Base-by-base conservation (phyloP, 306 rosid genomes). In the Ochetophila trinervis region DNA sequence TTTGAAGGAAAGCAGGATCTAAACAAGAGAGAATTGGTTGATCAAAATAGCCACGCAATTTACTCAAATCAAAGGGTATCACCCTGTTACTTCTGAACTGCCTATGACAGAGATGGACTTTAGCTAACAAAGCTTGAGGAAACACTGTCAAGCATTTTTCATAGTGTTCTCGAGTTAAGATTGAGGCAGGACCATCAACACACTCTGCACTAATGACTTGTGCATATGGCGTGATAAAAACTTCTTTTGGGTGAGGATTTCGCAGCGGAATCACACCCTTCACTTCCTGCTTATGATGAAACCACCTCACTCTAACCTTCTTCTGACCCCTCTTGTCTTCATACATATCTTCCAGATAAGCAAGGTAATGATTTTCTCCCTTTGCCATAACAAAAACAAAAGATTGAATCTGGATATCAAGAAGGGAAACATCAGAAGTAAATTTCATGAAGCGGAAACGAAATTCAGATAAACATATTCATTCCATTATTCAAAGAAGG, bases 201-300 rank as follows among this genome's bases (percentile, higher is more conserved):
- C 99, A 93, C 82, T 93, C 99, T n/a, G 87, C 94, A 70, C 99
- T 93, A 65, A 93, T 86, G 68, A 90, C 95, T 79, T 93, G 99
- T 30, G 87, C 84, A 80, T 90, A 88, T 8, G 96, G 81, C 11
- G 99, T 93, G 68, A 93, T 90, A 75, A 93, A 93, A 70, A 93
- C 91, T 80, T 93, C 99, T 59, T 85, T 86, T 18, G 99, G 94
- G 77, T 93, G 97, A 74, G 88, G 84, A 75, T 93, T 90, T 65
- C 87, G 82, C 23, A 89, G 82, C 0, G 88, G 81, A 72, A 70
- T 59, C 51, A 77, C 84, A 59, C 95, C 97, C 72, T 86, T 90
- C 76, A 93, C 97, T 84, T 93, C 99, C 81, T 90, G 89, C 70
- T 74, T 90, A 66, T 82, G 94, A 78, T 93, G 99, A 88, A 93